Evolutionary conservation across 2,329 filamentous ascomycete genomes (phyloP).

Genomic region (Colletotrichum sp.): DNA sequence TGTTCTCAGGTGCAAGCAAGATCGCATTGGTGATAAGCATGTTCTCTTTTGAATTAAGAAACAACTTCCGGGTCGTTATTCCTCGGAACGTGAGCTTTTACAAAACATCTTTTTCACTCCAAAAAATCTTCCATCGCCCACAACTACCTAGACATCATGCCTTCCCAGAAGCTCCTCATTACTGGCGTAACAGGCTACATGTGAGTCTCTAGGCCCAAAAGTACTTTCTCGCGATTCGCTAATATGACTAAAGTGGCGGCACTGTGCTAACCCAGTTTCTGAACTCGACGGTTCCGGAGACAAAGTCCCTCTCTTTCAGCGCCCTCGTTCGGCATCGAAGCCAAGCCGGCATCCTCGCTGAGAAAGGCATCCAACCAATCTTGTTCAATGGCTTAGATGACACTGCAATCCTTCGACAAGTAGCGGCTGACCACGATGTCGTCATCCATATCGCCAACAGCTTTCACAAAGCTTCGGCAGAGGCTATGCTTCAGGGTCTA

Average conservation of each 20-base stretch:
- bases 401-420: neutral
- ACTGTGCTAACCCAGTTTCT: neutral
- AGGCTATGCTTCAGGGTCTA: too few species aligned
- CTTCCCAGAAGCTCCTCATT: neutral
- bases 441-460: neutral
- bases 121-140: too few species aligned
- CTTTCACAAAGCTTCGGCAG: neutral
- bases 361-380: neutral
- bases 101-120: neutral
- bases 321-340: neutral
- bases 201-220: too few species aligned
- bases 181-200: neutral
- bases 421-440: neutral
- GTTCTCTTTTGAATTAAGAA: fast-evolving
- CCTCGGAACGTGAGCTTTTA: neutral
- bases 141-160: neutral
- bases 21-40: neutral
- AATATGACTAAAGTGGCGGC: fast-evolving
- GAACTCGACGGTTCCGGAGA: neutral
- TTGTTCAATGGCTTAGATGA: neutral
- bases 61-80: fast-evolving
- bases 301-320: neutral
- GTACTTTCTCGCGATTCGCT: fast-evolving
- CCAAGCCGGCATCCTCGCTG: neutral
- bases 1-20: fast-evolving